Evolutionary conservation across 1,284 basidiomycete species (phyloP).

Genomic region (Termitomyces sp.): DNA sequence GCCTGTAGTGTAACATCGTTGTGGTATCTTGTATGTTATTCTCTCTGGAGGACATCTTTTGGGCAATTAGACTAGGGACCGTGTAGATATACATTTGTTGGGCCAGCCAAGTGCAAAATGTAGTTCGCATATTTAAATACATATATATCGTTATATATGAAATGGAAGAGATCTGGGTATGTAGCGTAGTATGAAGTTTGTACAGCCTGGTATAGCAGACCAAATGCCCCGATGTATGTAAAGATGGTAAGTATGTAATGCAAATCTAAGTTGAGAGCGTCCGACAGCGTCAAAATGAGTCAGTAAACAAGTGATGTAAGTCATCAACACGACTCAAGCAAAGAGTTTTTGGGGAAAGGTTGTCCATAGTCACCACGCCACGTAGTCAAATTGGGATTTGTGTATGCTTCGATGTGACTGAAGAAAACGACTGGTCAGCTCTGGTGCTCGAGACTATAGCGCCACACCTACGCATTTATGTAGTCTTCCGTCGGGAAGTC

Average conservation of each 20-base stretch:
- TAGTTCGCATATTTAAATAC: not conserved
- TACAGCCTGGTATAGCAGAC: constrained; percentile 3
- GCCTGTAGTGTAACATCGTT: constrained; percentile 15
- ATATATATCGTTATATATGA: constrained; percentile 3
- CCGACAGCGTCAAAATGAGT: constrained; percentile 5
- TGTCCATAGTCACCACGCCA: constrained; percentile 35
- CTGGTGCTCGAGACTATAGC: not conserved
- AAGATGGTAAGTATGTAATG: not conserved
- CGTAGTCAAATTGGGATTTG: constrained; percentile 37
- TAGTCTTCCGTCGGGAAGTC: constrained; percentile 61
- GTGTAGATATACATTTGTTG: not conserved
- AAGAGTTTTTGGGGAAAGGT: constrained; percentile 35
- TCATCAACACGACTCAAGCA: constrained; percentile 25
- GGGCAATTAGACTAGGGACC: not conserved
- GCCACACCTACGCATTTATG: constrained; percentile 42
- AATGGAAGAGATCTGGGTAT: constrained; percentile 1
- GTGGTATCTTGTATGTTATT: not conserved
- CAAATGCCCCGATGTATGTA: constrained; percentile 1
- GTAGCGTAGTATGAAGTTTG: constrained; percentile 1
- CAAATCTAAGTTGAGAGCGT: not conserved
- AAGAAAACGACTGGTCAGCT: not conserved
- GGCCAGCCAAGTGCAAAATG: not conserved
- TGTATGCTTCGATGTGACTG: constrained; percentile 36
- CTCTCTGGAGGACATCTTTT: not conserved
- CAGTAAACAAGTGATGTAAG: not conserved